Evolutionary conservation across 441 rosid species (phyloP), one percentile per base, ranked within the genome.

Genomic region (Gossypium schwendimanii): DNA sequence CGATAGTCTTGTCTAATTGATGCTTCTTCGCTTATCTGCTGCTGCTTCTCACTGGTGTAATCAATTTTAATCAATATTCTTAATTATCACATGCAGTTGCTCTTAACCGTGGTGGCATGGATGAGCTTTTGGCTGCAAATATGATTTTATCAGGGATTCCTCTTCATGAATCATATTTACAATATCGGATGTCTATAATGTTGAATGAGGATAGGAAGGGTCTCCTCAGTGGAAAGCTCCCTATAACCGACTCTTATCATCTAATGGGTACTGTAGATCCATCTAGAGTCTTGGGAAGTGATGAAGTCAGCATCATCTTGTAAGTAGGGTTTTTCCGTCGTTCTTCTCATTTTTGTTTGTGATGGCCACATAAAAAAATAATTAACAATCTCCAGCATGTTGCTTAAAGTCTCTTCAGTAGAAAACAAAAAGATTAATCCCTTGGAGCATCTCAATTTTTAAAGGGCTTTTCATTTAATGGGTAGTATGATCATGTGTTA

Each of bases 241-340:
- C 84, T 6, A 61, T 88, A 5, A 5, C 79, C 1, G 96, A 91
- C 39, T 87, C 91, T 20, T 89, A 84, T 76, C 87, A 94, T 83
- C 76, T 94, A 11, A 89, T 94, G 97, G 98, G 98, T 41, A 92
- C 93, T 3, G 84, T 78, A 14, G 94, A 92, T 80, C 98, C 98
- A 59, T 87, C 94, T 0, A 87, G 87, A 67, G 39, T 55, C 72
- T 76, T 94, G 6, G 75, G 83, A 81, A 72, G 75, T 23, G 80
- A 85, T 80, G 92, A 94, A 92, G 96, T 94, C 69, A 81, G 96
- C 78, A 79, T 94, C 39, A 87, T 94, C 62, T 77, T 90, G 97
- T 93, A 85, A 0, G 96, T 72, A 63, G 54, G 39, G 24, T 21
- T 49, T 31, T 47, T 65, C 41, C 3, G 21, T 62, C 41, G 3